A percentile compares a stretch with the other conserved stretches of the same genome.
Evolutionary conservation across 2,329 filamentous ascomycete species (phyloP).

Genomic region (Akanthomyces uredinophilus): DNA sequence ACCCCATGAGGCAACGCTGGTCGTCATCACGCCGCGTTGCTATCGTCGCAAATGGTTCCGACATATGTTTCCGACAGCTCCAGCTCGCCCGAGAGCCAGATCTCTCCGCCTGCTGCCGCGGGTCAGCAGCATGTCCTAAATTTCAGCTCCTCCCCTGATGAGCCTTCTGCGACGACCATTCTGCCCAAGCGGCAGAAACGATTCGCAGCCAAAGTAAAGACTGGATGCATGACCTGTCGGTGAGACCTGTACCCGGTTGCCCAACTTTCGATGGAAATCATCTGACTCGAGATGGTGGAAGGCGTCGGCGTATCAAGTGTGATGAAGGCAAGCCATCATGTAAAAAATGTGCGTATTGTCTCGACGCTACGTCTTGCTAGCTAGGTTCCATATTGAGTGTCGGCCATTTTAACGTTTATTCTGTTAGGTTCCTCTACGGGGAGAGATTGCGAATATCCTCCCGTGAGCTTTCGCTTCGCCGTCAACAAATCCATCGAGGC

Average conservation of each 20-base stretch:
- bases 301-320: conserved; percentile 7
- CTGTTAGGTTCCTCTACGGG: background rate
- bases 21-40: no score
- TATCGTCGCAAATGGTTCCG: background rate
- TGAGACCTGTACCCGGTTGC: background rate
- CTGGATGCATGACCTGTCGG: conserved; percentile 13
- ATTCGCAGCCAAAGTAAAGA: conserved; percentile 6
- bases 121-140: background rate
- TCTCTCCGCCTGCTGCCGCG: background rate
- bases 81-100: background rate
- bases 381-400: background rate
- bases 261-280: no score
- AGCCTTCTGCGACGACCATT: background rate
- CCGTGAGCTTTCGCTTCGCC: background rate
- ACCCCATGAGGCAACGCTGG: background rate
- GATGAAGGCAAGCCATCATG: conserved; percentile 11
- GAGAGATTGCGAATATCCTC: conserved; percentile 5
- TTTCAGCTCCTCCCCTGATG: background rate
- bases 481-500: background rate
- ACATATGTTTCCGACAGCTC: background rate
- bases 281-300: background rate
- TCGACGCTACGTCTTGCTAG: background rate
- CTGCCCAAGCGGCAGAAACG: background rate
- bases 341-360: background rate
- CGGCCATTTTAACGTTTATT: background rate